Base-by-base conservation (phyloP, 1,284 basidiomycete species). In the Trametes versicolor region DNA sequence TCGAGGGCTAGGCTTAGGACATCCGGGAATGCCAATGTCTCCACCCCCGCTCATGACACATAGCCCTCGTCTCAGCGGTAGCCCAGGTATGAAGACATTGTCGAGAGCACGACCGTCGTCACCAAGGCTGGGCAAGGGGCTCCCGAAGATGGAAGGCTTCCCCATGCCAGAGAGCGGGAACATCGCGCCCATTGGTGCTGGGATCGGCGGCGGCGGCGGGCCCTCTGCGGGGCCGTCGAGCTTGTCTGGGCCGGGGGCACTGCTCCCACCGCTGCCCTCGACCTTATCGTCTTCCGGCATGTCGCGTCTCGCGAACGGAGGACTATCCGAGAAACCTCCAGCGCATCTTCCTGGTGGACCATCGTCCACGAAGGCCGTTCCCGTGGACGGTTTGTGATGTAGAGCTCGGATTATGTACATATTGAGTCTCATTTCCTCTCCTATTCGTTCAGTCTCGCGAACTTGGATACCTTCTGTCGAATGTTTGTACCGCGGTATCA, bases 381-480 rank as follows among this genome's bases (percentile, higher is more conserved):
- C 70, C 43, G 70, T 73, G 29, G 72, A 73, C 45, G 70, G 72
- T 4, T 61, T 67, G 7, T 70, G 61, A 70, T 52, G 21, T 29
- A 19, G 23, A 36, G 41, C 19, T 8, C 45, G 47, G 29, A 19
- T 25, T 25, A 9, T 32, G 37, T 27, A 36, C 29, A 39, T 39
- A 41, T 55, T 43, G 8, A 17, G 21, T 15, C 43, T 39, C 29
- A 32, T 23, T 39, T 19, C 17, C 39, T 19, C 13, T 2, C 27
- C 19, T n/a, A 12, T 37, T 32, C 37, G 23, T 50, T 21, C 25
- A n/a, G 29, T 41, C 34, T 29, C 23, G 41, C 58, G 58, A 47
- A 52, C 36, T 54, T 55, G 36, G 60, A 52, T 55, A 51, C 29
- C 29, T 36, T 10, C 29, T 32, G 4, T 2, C 50, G 10, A 21